Evolutionary conservation across 495 filamentous ascomycete species (phyloP).

Genomic region (Wilcoxina mikolae): DNA sequence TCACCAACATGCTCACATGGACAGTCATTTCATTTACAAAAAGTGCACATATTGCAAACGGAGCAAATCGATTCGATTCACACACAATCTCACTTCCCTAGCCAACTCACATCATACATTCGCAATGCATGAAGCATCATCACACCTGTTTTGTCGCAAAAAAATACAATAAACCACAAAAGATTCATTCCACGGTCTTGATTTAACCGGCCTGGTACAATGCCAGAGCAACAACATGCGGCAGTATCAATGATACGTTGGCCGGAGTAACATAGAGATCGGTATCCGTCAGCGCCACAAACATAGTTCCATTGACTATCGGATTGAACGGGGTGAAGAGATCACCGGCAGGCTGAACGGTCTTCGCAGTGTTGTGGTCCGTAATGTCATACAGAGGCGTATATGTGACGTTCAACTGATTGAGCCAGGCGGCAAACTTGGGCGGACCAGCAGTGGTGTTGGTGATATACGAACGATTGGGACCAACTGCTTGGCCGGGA

Average conservation of each 20-base stretch:
- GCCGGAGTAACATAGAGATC: constrained; percentile 59
- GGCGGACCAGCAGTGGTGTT: constrained; percentile 38
- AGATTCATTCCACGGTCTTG: background rate
- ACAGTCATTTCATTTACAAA: too few species aligned
- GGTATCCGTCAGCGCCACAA: constrained; percentile 58
- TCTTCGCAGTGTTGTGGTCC: constrained; percentile 38
- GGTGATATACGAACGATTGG: constrained; percentile 70
- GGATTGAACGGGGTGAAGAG: constrained; percentile 51
- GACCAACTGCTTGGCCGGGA: constrained; percentile 55
- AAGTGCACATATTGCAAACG: too few species aligned
- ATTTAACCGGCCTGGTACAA: constrained; percentile 67
- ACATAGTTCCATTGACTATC: constrained; percentile 65
- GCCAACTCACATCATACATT: too few species aligned
- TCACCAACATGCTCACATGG: too few species aligned
- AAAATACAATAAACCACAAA: too few species aligned
- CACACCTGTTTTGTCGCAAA: too few species aligned
- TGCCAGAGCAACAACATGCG: constrained; percentile 60
- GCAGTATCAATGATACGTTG: constrained; percentile 58
- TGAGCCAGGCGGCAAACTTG: constrained; percentile 58
- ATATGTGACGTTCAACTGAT: constrained; percentile 78
- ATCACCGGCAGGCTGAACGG: constrained; percentile 50
- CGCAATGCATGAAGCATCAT: too few species aligned
- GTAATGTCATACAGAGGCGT: constrained; percentile 44
- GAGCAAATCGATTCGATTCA: too few species aligned
- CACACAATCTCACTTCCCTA: too few species aligned